These are phyloP conservation scores for Lachnellula suecica DNA, from an alignment of 2,329 filamentous ascomycete species.

Conservation along the genomic window DNA sequence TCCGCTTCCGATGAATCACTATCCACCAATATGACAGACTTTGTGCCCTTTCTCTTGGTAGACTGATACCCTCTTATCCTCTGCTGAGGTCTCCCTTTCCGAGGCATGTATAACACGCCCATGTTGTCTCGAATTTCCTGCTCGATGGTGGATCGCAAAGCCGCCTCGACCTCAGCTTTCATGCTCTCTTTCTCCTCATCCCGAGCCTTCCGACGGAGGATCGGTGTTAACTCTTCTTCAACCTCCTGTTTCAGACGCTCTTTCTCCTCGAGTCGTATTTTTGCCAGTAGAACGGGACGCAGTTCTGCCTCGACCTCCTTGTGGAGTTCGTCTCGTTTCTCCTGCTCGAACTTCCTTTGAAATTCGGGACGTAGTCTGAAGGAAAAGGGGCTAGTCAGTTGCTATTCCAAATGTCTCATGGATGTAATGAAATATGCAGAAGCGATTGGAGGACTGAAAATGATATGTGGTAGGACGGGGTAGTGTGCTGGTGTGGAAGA, in stretches of 20 bases:
- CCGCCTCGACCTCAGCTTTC: not conserved
- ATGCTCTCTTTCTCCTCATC: not conserved
- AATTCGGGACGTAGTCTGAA: not conserved
- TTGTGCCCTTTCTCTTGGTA: not conserved
- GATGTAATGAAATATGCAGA: too few relatives aligned
- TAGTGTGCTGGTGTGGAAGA: too few relatives aligned
- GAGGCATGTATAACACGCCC: not conserved
- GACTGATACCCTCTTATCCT: not conserved
- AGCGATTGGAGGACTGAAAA: too few relatives aligned
- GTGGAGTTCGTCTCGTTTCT: not conserved
- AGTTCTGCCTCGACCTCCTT: not conserved
- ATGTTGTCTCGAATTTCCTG: constrained; percentile 1
- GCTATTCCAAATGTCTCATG: too few relatives aligned
- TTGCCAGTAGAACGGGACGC: not conserved
- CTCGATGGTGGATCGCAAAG: not conserved
- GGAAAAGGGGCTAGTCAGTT: too few relatives aligned
- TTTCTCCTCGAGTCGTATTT: not conserved
- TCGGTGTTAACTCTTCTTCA: not conserved
- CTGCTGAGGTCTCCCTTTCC: not conserved
- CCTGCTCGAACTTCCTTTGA: not conserved
- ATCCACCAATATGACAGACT: too few relatives aligned
- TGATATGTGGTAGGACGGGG: too few relatives aligned
- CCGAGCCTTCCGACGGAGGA: not conserved
- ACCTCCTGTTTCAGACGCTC: constrained; percentile 2
- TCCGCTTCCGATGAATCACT: not conserved